A percentile compares a stretch with the other conserved stretches of the same genome.
Evolutionary conservation across 129 eudicot genomes (phyloP).

Genomic region (Dittrichia graveolens): DNA sequence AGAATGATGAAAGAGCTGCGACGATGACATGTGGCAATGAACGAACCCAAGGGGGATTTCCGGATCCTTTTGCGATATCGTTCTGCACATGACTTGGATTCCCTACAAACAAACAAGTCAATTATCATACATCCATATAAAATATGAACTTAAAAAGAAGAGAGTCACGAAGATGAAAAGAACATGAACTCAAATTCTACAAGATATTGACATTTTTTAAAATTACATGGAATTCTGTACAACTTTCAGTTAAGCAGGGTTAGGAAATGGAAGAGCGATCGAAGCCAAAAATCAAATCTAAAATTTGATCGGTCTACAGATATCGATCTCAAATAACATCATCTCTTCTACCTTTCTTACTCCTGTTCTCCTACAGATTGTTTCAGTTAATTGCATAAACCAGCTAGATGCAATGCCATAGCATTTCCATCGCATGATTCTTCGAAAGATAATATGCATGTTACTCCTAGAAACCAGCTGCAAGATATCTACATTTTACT

Average conservation of each 20-base stretch:
- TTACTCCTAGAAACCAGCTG: too few species aligned
- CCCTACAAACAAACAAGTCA: conserved; percentile 30
- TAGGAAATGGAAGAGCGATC: neutral
- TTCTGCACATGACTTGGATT: conserved; percentile 42
- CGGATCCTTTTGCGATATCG: conserved; percentile 50
- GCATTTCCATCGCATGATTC: too few species aligned
- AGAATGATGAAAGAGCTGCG: conserved; percentile 71
- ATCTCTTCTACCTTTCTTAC: too few species aligned
- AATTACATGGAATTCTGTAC: conserved; percentile 17
- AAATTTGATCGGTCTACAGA: too few species aligned
- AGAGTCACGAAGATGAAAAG: neutral
- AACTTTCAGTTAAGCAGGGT: neutral
- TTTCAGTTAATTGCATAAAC: too few species aligned
- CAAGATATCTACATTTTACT: too few species aligned
- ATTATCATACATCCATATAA: conserved; percentile 18
- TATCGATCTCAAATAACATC: too few species aligned
- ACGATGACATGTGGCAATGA: conserved; percentile 83
- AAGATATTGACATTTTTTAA: conserved; percentile 17
- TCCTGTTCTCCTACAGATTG: too few species aligned
- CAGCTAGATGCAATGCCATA: too few species aligned
- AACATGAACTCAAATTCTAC: neutral
- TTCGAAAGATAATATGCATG: too few species aligned
- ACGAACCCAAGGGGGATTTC: conserved; percentile 74
- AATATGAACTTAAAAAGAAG: conserved; percentile 2
- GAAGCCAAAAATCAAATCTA: too few species aligned